phyloP scores from a whole-genome alignment of 805 yeast genomes.

The Jamesozyma piceae region DNA sequence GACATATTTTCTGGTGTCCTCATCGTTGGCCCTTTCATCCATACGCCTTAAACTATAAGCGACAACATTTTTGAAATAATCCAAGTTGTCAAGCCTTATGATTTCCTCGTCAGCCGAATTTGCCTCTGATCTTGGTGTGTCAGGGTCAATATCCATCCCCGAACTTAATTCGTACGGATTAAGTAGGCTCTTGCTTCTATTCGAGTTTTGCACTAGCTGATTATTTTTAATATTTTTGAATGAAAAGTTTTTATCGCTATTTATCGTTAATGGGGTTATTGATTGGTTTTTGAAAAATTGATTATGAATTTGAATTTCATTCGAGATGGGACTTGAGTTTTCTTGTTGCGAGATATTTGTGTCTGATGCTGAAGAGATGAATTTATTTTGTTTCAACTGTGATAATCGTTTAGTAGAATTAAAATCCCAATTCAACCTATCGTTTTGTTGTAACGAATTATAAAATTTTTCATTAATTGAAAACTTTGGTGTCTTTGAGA shows the following conservation, averaged over 20 bases:
- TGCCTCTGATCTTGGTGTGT: neutral
- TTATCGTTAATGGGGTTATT: slow-evolving; percentile 14
- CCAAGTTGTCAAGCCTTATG: slow-evolving; percentile 21
- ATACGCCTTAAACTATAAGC: slow-evolving; percentile 40
- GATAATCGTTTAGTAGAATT: neutral
- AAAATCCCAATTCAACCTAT: slow-evolving; percentile 10
- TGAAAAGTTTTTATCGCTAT: slow-evolving; percentile 13
- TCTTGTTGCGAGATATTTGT: neutral
- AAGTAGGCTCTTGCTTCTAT: neutral
- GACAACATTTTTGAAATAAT: slow-evolving; percentile 36
- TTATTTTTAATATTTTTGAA: slow-evolving; percentile 8
- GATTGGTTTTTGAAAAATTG: slow-evolving; percentile 4
- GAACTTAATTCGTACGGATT: slow-evolving; percentile 12
- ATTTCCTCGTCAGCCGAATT: slow-evolving; percentile 2
- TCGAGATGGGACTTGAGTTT: slow-evolving; percentile 10
- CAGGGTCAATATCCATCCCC: slow-evolving; percentile 14
- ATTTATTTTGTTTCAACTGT: neutral
- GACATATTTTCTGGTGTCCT: slow-evolving; percentile 40
- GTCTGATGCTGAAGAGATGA: neutral
- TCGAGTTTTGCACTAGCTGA: neutral
- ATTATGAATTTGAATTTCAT: neutral
- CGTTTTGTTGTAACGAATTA: slow-evolving; percentile 11
- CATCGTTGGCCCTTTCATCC: slow-evolving; percentile 42
- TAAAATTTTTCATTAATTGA: slow-evolving; percentile 28
- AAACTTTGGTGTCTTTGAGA: slow-evolving; percentile 32